Base-by-base conservation (phyloP, 2,329 filamentous ascomycete species). In the Colletotrichum eremochloae region DNA sequence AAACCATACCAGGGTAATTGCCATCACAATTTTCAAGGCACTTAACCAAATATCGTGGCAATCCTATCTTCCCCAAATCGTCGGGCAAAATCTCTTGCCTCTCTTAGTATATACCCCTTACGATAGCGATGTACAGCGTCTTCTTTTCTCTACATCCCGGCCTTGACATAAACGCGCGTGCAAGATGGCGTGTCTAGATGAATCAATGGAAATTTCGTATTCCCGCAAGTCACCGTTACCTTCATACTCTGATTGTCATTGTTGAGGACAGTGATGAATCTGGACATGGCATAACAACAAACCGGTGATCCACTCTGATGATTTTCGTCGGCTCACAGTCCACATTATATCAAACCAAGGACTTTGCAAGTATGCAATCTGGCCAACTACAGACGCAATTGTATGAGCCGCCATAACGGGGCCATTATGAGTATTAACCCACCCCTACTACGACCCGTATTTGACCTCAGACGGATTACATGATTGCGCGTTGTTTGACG, bases 51-150 rank as follows among this genome's bases (percentile, higher is more conserved):
- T 56, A 29, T 15, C 38, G 33, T 56, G 12, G 48, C 50, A 42
- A 18, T 8, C 5, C 20, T 20, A 36, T 44, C 50, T 44, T 64
- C 36, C 36, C 7, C 38, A 31, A 29, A 56, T 55, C 62, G 18
- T 3, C 14, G 24, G 50, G 29, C 50, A 31, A 12, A 9, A 36
- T n/a, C 12, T 44, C 12, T 42, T 56, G 38, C 29, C 38, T 24
- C 48, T 29, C n/a, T 53, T 31, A 36, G 61, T 24, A 56, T 64
- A 64, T 56, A 55, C 50, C 62, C 50, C 31, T 44, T 64, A 56
- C 18, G 40, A 56, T 24, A 46, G 38, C 62, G 62, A 56, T 29
- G 14, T 56, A 55, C 7, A 33, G 50, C 62, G 50, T 50, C 48
- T 46, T 40, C 38, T 61, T n/a, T 46, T 6, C 24, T 33, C 46